Conservation (phyloP, 345 rosid genomes). For the Erysimum cheiranthoides region DNA sequence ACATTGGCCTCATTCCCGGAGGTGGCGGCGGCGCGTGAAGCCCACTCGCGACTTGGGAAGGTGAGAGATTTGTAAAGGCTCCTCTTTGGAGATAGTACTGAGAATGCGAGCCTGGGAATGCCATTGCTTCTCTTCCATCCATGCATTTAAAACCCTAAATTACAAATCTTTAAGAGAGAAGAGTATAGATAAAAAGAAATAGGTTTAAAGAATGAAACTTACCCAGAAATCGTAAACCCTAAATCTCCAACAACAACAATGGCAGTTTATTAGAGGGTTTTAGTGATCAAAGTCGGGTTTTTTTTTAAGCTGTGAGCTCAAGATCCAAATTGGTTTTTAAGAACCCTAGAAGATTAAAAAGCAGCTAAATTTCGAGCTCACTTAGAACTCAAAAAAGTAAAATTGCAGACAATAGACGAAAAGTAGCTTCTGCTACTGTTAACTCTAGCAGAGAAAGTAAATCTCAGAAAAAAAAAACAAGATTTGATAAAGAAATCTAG, state of each 20-base stretch:
- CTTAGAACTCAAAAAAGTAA: conserved; percentile 7
- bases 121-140: conserved; percentile 98
- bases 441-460: conserved; percentile 5
- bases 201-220: conserved; percentile 18
- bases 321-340: conserved; percentile 37
- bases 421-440: conserved; percentile 15
- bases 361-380: conserved; percentile 17
- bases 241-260: conserved; percentile 40
- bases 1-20: conserved; percentile 59
- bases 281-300: conserved; percentile 19
- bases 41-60: conserved; percentile 57
- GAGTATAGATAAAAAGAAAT: background rate
- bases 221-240: conserved; percentile 39
- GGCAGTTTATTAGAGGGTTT: conserved; percentile 27
- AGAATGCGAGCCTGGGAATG: conserved; percentile 78
- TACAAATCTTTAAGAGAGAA: conserved; percentile 22
- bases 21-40: conserved; percentile 55
- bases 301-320: background rate
- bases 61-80: conserved; percentile 59
- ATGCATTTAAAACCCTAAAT: conserved; percentile 72
- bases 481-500: conserved; percentile 63
- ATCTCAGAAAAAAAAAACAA: conserved; percentile 42
- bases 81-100: conserved; percentile 87
- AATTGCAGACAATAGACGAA: conserved; percentile 3
- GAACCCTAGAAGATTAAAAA: conserved; percentile 31